Conservation (phyloP, 2,329 filamentous ascomycete genomes). For the Pestalotiopsis fici region DNA sequence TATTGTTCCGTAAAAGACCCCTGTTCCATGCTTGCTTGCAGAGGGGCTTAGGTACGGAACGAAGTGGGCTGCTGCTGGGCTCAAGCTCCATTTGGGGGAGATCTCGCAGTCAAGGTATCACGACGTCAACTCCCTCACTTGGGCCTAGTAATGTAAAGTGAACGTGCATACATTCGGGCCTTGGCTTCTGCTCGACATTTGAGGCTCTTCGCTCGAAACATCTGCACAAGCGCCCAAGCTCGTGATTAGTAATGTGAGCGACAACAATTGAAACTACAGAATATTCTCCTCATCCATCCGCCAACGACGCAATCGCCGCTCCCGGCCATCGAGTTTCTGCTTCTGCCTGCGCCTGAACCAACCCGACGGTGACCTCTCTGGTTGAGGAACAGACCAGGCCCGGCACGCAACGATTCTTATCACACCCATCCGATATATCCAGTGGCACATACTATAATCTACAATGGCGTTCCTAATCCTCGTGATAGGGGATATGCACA, state of each 20-base stretch:
- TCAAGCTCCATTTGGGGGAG: not conserved
- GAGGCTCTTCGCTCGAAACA: not conserved
- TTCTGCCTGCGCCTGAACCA: not conserved
- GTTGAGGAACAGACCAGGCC: not conserved
- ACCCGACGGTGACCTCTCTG: not conserved
- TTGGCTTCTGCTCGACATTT: not conserved
- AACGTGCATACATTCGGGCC: not conserved
- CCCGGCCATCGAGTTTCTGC: not conserved
- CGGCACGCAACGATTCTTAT: not conserved
- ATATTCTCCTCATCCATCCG: not conserved
- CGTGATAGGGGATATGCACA: constrained; percentile 91
- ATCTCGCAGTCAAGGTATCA: not conserved
- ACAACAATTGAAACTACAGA: not conserved
- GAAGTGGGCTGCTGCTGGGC: constrained; percentile 3
- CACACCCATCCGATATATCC: constrained; percentile 12
- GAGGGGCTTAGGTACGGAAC: not conserved
- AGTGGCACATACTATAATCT: not conserved
- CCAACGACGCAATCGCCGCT: not conserved
- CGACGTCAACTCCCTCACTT: constrained; percentile 4
- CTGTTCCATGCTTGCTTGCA: constrained; percentile 3
- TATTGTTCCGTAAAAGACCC: constrained; percentile 1
- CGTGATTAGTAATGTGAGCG: not conserved
- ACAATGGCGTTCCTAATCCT: constrained; percentile 88
- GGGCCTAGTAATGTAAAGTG: not conserved
- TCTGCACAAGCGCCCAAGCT: not conserved